phyloP scores from a whole-genome alignment of 129 eudicot species.

The Tagetes patula region DNA sequence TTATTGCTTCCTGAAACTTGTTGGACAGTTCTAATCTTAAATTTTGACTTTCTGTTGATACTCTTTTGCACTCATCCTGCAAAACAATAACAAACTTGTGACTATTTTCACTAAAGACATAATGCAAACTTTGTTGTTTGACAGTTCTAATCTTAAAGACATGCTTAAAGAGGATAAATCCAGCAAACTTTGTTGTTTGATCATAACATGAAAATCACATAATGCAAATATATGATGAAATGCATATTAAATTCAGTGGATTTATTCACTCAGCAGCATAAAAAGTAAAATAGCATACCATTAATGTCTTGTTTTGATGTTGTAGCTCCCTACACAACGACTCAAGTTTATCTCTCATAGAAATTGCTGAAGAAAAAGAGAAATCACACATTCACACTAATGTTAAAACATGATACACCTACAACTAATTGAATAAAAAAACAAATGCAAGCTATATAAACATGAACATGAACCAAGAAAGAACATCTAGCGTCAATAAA shows the following conservation, averaged over 20 bases:
- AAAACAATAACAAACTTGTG: slow-evolving; percentile 20
- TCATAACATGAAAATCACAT: not conserved
- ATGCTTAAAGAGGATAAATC: not conserved
- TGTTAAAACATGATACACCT: not conserved
- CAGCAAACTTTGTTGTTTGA: not conserved
- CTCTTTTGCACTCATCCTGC: slow-evolving; percentile 92
- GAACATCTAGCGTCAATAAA: slow-evolving; percentile 6
- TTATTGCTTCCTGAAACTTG: slow-evolving; percentile 92
- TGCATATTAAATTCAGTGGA: slow-evolving; percentile 1
- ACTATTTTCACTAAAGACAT: slow-evolving; percentile 10
- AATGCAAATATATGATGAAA: not conserved
- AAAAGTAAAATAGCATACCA: slow-evolving; percentile 43
- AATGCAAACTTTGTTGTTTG: not conserved
- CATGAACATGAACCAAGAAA: slow-evolving; percentile 14
- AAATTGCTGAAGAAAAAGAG: slow-evolving; percentile 51
- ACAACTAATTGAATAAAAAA: not conserved
- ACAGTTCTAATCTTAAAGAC: too few relatives aligned
- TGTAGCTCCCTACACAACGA: slow-evolving; percentile 90
- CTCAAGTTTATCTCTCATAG: slow-evolving; percentile 89
- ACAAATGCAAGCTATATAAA: not conserved
- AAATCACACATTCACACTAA: slow-evolving; percentile 5
- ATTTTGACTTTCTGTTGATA: slow-evolving; percentile 83
- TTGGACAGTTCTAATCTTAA: slow-evolving; percentile 81
- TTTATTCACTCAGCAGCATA: not conserved
- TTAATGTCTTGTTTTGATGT: slow-evolving; percentile 79